Evolutionary conservation across 306 rosid genomes (phyloP), one percentile per base, ranked within the genome.

Genomic region (Malus sieversii): DNA sequence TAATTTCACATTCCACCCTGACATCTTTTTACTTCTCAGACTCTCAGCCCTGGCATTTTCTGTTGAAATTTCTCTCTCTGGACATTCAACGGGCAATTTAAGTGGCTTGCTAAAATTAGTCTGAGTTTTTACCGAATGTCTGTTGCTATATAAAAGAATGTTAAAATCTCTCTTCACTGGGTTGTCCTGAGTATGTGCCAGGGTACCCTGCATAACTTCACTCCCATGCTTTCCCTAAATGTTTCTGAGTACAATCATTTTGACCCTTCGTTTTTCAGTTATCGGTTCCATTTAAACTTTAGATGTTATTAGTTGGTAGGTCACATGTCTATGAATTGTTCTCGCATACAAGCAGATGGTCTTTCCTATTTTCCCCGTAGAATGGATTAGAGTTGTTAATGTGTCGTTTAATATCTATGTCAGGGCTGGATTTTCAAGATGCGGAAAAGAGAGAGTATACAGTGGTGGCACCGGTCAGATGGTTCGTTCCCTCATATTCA

Each of bases 381-480:
- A 11, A 35, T 44, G 70, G 27, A 23, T 5, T 53, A 52, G 27
- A 66, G 40, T 33, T 59, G 51, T 73, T 75, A 73, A 80, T 38
- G 40, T 63, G 38, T 60, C 70, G 78, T 66, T 40, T 57, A 35
- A 73, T 72, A 40, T 65, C 75, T 32, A 67, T 77, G 65, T 61
- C 91, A 96, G 99, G 59, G 90, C 93, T 79, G 98, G 98, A 79
- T 96, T 92, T 83, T 85, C 92, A 69, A 84, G 87, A 85, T 86
- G 98, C 84, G 99, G 99, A 68, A 92, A 86, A 71, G 99, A 95
- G 87, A 87, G 98, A 77, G 99, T 95, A 1, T 90, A 89, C 86
- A 87, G 84, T 80, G 99, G 99, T 15, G 82, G 92, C 78, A 95
- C 99, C 2, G 99, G 99, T 32, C 96, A 90, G 84, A 90, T 90